Evolutionary conservation across 345 rosid genomes (phyloP).

Genomic region (Kandelia obovata): DNA sequence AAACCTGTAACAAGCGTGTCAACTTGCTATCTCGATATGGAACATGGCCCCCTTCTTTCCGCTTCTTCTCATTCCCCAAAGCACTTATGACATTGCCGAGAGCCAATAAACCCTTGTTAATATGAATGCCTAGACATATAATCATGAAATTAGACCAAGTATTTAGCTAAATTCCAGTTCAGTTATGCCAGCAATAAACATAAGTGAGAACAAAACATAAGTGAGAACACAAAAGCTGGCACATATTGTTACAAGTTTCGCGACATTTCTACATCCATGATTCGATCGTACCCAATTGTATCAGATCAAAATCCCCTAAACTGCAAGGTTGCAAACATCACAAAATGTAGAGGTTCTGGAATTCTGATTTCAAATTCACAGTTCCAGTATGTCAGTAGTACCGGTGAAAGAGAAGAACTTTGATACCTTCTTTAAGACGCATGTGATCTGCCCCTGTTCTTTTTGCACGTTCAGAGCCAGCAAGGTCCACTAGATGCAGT

Average conservation of each 20-base stretch:
- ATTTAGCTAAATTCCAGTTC: too few relatives aligned
- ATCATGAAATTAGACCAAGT: background rate
- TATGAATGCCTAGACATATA: conserved; percentile 65
- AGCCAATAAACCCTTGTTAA: conserved; percentile 91
- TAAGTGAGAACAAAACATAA: too few relatives aligned
- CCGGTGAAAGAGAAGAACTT: background rate
- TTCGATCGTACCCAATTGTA: too few relatives aligned
- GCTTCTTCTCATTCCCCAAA: conserved; percentile 86
- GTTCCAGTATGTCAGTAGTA: too few relatives aligned
- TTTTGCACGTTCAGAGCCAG: conserved; percentile 97
- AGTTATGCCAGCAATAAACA: too few relatives aligned
- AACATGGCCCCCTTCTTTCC: conserved; percentile 95
- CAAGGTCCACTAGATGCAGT: conserved; percentile 90
- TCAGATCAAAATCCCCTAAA: too few relatives aligned
- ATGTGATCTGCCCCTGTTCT: conserved; percentile 91
- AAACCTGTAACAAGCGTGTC: too few relatives aligned
- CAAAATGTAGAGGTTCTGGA: too few relatives aligned
- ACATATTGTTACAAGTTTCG: too few relatives aligned
- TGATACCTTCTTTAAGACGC: conserved; percentile 96
- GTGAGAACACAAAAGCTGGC: background rate
- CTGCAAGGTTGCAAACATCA: too few relatives aligned
- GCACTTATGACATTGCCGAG: conserved; percentile 97
- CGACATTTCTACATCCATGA: too few relatives aligned
- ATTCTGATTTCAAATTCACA: too few relatives aligned
- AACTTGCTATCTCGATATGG: conserved; percentile 10